These are phyloP conservation scores for Beauveria caledonica DNA, from an alignment of 2,329 filamentous ascomycete genomes.

Conservation along the genomic window DNA sequence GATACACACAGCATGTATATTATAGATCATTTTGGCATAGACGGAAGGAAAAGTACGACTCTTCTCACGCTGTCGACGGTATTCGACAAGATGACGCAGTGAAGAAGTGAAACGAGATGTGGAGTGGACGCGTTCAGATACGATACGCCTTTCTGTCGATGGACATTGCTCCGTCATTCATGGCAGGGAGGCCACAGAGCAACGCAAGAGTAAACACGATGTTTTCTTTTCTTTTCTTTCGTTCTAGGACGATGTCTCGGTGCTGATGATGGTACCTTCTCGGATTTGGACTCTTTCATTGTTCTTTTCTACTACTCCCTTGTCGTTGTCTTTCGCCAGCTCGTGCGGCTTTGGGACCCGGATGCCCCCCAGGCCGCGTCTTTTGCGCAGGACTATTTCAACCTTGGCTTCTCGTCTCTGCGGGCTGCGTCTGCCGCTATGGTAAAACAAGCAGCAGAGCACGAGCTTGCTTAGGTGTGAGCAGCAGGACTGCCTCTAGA, in stretches of 20 bases:
- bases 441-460: neutral
- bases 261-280: neutral
- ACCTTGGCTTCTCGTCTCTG: neutral
- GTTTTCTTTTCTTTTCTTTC: neutral
- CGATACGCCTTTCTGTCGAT: conserved; percentile 52
- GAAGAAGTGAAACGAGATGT: neutral
- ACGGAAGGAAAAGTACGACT: conserved; percentile 9
- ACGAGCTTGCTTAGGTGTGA: neutral
- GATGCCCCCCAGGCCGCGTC: neutral
- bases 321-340: neutral
- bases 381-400: neutral
- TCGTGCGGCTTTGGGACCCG: neutral
- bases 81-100: conserved; percentile 21
- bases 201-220: conserved; percentile 46
- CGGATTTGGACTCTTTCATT: neutral
- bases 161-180: conserved; percentile 20
- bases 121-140: conserved; percentile 47
- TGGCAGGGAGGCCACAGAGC: conserved; percentile 53
- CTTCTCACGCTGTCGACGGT: conserved; percentile 7
- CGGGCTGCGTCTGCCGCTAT: neutral
- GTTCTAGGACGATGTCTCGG: neutral
- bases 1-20: conserved; percentile 1
- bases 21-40: conserved; percentile 8
- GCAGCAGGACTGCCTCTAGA: neutral
- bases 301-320: neutral